Base-by-base conservation (phyloP, 257 asterid genomes). In the Anisodus tanguticus region DNA sequence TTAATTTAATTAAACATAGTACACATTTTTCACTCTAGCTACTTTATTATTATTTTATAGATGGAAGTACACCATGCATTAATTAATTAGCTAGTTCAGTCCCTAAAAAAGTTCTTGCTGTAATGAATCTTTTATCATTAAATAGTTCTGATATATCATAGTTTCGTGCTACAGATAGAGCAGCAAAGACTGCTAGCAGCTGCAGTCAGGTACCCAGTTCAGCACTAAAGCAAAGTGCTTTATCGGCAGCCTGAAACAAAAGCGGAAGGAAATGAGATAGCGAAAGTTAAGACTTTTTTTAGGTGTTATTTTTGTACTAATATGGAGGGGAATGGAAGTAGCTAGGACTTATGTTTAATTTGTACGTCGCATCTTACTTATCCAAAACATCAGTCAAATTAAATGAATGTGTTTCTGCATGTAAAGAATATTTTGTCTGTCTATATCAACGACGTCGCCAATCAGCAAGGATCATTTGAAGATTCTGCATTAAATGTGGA, bases 161-260 rank as follows among this genome's bases (percentile, higher is more conserved):
- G 17, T 88, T 76, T 76, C 15, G 26, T 53, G 26, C 81, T 39
- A 10, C 92, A 96, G 98, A 92, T 96, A 49, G 98, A 96, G 90
- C 99, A 96, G 88, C 98, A 94, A 87, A 89, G 96, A 76, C 81
- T 88, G 80, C 90, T 94, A 62, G 99, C 98, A 55, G 92, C 91
- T 80, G 90, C 92, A 76, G 93, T 89, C 68, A 94, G 99, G 87
- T 94, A 94, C 85, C 98, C 98, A 68, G 81, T 85, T 76, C 89
- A 80, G 84, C 82, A 85, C 70, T 88, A 70, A 79, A 78, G 17
- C 83, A 9, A 78, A 64, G 11, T 59, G 66, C 86, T 59, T 16
- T 79, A 49, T 49, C 85, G 82, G 64, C 88, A 84, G 71, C 86
- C 78, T 6, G 86, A 84, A 86, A 87, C 57, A 67, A 58, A 31